Percentiles rank a stretch among this genome's conserved stretches.
These are phyloP conservation scores for Francoa sonchifolia DNA, from an alignment of 441 rosid species.

Conservation along the genomic window DNA sequence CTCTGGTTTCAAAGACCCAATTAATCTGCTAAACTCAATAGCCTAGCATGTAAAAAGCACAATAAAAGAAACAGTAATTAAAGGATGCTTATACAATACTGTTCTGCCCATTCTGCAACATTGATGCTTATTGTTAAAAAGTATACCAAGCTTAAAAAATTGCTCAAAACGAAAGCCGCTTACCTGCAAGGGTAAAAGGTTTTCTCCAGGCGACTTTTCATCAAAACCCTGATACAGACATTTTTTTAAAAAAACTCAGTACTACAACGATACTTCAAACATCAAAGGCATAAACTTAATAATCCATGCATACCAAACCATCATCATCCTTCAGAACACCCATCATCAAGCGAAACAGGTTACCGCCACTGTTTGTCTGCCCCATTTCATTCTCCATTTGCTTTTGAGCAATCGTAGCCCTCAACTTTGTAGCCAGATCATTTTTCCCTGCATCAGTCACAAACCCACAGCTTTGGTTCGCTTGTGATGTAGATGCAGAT, in stretches of 20 bases:
- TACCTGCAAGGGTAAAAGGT: conserved; percentile 92
- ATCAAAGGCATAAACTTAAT: conserved; percentile 11
- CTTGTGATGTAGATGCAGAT: conserved; percentile 44
- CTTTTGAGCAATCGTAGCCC: conserved; percentile 90
- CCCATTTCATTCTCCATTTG: conserved; percentile 82
- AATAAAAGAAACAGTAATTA: conserved; percentile 5
- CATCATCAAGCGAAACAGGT: conserved; percentile 75
- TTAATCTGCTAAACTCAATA: conserved; percentile 82
- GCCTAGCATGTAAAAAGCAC: conserved; percentile 36
- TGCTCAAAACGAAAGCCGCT: conserved; percentile 1
- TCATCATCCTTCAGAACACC: conserved; percentile 91
- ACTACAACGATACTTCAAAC: conserved; percentile 4
- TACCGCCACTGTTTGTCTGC: conserved; percentile 69
- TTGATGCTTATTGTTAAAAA: too few relatives aligned
- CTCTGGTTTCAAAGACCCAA: conserved; percentile 61
- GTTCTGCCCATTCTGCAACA: too few relatives aligned
- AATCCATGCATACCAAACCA: conserved; percentile 65
- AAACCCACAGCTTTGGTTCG: conserved; percentile 40
- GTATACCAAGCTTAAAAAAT: too few relatives aligned
- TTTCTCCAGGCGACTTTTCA: conserved; percentile 70
- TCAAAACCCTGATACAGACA: conserved; percentile 81
- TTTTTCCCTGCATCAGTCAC: conserved; percentile 59
- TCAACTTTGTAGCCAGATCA: conserved; percentile 79
- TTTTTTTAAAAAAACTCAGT: too few relatives aligned
- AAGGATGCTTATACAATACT: too few relatives aligned